Conservation (phyloP, 768 basidiomycete species). For the Leccinum barrowsii region DNA sequence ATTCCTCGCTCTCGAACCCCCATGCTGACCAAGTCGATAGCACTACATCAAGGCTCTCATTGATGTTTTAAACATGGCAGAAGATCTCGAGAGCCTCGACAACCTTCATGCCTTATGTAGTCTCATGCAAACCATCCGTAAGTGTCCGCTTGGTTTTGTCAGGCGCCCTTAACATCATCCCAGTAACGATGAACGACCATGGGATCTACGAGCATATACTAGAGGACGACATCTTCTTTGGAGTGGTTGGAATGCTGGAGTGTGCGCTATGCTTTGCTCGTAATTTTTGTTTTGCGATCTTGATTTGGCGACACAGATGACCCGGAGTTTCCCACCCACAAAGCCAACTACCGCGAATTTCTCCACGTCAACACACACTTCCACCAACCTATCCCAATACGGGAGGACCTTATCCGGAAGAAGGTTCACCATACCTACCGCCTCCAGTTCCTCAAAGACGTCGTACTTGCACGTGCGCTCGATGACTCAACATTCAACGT, state of each 20-base stretch:
- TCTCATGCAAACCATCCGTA: conserved; percentile 93
- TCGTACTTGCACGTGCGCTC: conserved; percentile 89
- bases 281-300: conserved; percentile 1
- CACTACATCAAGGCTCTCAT: conserved; percentile 87
- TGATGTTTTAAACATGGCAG: conserved; percentile 80
- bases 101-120: conserved; percentile 89
- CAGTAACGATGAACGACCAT: conserved; percentile 95
- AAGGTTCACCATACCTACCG: conserved; percentile 98
- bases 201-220: conserved; percentile 92
- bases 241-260: conserved; percentile 95
- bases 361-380: conserved; percentile 79
- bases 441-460: conserved; percentile 95
- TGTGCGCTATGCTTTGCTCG: conserved; percentile 54
- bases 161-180: not conserved
- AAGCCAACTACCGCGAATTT: conserved; percentile 96
- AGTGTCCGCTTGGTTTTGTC: conserved; percentile 26
- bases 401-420: conserved; percentile 66
- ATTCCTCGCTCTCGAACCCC: not conserved
- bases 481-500: conserved; percentile 98
- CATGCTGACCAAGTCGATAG: conserved; percentile 36
- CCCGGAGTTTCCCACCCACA: conserved; percentile 93
- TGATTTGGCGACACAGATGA: conserved; percentile 60
- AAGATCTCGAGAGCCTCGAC: conserved; percentile 88
- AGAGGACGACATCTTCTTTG: conserved; percentile 88
- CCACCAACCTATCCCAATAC: conserved; percentile 84